Evolutionary conservation across 1,139 yeast genomes (phyloP), one percentile per base, ranked within the genome.

Genomic region (Saccharomyces hybrid): DNA sequence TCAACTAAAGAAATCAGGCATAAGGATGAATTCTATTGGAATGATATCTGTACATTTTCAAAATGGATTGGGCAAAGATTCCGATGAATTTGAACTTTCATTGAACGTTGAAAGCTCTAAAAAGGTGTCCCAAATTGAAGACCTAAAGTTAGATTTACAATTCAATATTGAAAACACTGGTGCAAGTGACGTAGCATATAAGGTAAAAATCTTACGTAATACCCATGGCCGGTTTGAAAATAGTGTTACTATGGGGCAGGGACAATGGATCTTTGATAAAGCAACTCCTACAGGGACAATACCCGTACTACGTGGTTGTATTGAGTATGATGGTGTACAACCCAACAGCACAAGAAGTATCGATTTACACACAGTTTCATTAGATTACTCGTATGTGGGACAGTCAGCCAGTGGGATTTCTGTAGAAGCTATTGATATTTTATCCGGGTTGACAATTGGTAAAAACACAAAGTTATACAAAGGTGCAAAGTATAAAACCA

Each of bases 401-500:
- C 31, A 16, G 9, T 23, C 23, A 16, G 20, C 46, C 13, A 38
- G 42, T 38, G 42, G 42, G 2, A 38, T 38, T 11, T 38, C 9
- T 38, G 25, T 38, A 8, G 42, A 38, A 14, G 42, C 42, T 11
- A 38, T 38, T 16, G 42, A 38, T 16, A 38, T 38, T 38, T 16
- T 38, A 38, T 38, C 42, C 23, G 42, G 42, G 11, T 38, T 38
- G 42, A 38, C 82, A 7, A 84, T 81, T 3, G 76, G 78, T 4
- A 38, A 8, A 38, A 38, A 38, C 25, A 84, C 83, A 16, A 85
- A 84, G 64, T 96, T 96, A 0, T 90, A 83, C 74, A 90, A 89
- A 67, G 96, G 97, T 1, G 96, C 89, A 29, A 85, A 89, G 64
- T 90, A 89, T 65, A 73, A 80, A n/a, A 82, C 96, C 5, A 71